Conservation (phyloP, 192 early-diverging fungal species). For the Entrophospora sp. region DNA sequence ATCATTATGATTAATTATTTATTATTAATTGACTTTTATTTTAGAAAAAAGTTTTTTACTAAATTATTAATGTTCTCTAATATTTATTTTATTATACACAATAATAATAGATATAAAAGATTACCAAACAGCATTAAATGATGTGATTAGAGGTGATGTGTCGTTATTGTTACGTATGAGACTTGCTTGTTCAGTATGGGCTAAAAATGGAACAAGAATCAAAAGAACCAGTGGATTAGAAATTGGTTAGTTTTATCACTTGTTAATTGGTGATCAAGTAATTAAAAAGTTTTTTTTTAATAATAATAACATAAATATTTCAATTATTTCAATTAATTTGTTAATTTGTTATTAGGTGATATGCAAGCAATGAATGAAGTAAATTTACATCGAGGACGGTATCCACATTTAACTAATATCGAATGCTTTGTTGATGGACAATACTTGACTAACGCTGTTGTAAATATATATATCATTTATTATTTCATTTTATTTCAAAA, state of each 20-base stretch:
- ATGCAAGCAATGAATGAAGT: slow-evolving; percentile 82
- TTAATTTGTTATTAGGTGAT: slow-evolving; percentile 20
- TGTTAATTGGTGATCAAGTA: too few species aligned
- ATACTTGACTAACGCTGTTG: slow-evolving; percentile 75
- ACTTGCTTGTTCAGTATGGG: slow-evolving; percentile 55
- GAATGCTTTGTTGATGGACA: slow-evolving; percentile 76
- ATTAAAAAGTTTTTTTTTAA: too few species aligned
- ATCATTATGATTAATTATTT: too few species aligned
- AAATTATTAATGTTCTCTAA: too few species aligned
- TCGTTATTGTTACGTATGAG: slow-evolving; percentile 74
- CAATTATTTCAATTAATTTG: not conserved
- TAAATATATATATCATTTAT: slow-evolving; percentile 26
- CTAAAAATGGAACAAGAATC: slow-evolving; percentile 42
- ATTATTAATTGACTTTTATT: too few species aligned
- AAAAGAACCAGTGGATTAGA: slow-evolving; percentile 36
- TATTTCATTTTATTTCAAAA: too few species aligned
- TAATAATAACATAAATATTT: too few species aligned
- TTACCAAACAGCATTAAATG: slow-evolving; percentile 47
- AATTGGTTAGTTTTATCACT: slow-evolving; percentile 32
- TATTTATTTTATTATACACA: not conserved
- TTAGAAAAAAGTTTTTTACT: too few species aligned
- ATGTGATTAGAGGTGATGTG: slow-evolving; percentile 54
- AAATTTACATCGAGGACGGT: slow-evolving; percentile 74
- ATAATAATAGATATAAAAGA: slow-evolving; percentile 50
- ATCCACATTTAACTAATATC: slow-evolving; percentile 73